Base-by-base conservation (phyloP, 768 basidiomycete species). In the Paxillus ammoniavirescens region DNA sequence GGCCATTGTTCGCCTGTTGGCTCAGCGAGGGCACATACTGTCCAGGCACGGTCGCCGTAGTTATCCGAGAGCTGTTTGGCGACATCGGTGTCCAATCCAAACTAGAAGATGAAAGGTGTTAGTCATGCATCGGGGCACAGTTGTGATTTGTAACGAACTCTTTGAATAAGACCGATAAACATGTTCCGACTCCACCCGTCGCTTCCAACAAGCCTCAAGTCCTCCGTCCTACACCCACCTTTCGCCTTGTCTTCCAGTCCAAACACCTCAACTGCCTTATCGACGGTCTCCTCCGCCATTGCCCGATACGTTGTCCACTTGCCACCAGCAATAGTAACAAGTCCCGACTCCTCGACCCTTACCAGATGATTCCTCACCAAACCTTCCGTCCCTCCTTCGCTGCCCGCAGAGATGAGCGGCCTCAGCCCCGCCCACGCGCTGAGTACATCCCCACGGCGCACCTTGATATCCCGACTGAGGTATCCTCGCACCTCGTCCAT, bases 241-340 rank as follows among this genome's bases (percentile, higher is more conserved):
- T 68, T 80, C 17, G 74, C 78, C 52, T 70, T 77, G 0, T 73
- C 73, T 64, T 81, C 73, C 51, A 98, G 74, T 28, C 74, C 77
- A 74, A 91, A 97, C 38, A 81, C 81, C 69, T 89, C 81, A 55
- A 98, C 78, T 10, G 96, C 95, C 54, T 79, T 76, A 70, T 98
- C 90, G 42, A 98, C 87, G 0, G 93, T 89, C 75, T 98, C 96
- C 74, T 93, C 81, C 21, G 96, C 93, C 96, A 98, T 97, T 31
- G 86, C 87, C 46, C 91, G 77, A 74, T 98, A 99, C 45, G 96
- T 98, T 54, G 96, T 99, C 96, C 96, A 99, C 72, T 99, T 99
- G 5, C 96, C 96, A 15, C 96, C 96, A 2, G 92, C 93, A 62
- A 98, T 93, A 28, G 95, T 98, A 55, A 99, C 72, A 61, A 99